phyloP scores from a whole-genome alignment of 169 alveolate genomes.

The Sarcocystis neurona region DNA sequence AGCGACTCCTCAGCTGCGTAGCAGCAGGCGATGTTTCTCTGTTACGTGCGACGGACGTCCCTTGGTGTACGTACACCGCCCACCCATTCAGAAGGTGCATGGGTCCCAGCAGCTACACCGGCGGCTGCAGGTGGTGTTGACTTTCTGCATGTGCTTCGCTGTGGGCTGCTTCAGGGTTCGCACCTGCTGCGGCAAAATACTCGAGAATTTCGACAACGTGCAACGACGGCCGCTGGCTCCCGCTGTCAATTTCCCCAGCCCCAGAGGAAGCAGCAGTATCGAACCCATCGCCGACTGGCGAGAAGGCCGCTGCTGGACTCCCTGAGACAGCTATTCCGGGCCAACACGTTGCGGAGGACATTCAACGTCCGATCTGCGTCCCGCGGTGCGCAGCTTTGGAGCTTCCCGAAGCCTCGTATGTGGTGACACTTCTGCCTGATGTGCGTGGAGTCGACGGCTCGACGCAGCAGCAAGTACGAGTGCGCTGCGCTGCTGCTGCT shows the following conservation, averaged over 20 bases:
- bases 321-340: too few relatives aligned
- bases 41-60: too few relatives aligned
- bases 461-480: slow-evolving; percentile 3
- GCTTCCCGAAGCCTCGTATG: background rate
- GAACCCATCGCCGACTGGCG: too few relatives aligned
- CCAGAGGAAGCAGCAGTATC: too few relatives aligned
- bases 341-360: too few relatives aligned
- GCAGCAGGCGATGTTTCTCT: too few relatives aligned
- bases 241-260: background rate
- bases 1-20: too few relatives aligned
- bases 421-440: background rate
- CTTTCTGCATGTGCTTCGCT: background rate
- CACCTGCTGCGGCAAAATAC: background rate
- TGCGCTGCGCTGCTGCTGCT: background rate
- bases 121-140: background rate
- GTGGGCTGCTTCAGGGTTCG: background rate
- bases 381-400: slow-evolving; percentile 16
- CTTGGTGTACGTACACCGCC: too few relatives aligned
- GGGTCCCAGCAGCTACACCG: too few relatives aligned
- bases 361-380: slow-evolving; percentile 42
- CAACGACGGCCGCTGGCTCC: slow-evolving; percentile 21
- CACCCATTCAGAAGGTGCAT: too few relatives aligned
- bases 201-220: background rate
- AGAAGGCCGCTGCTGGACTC: too few relatives aligned
- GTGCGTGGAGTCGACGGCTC: slow-evolving; percentile 10